Evolutionary conservation across 305 asterid species (phyloP).

Genomic region (Solanum hybrid): DNA sequence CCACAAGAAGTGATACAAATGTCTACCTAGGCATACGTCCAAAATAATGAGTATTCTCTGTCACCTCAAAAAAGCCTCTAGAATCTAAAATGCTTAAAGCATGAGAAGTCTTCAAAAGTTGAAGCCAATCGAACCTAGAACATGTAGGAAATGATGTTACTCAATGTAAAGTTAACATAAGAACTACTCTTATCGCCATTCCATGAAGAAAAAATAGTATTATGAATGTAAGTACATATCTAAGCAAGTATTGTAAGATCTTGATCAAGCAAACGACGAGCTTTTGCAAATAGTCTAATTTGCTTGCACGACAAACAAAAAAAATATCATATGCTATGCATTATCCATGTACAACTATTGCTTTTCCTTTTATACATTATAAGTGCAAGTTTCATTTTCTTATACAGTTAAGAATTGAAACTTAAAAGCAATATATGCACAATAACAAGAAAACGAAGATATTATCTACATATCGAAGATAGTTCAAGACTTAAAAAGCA

Average conservation of each 20-base stretch:
- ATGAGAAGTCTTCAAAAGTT: conserved; percentile 8
- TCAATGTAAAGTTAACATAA: conserved; percentile 12
- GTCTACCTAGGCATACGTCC: conserved; percentile 31
- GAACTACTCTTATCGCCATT: not conserved
- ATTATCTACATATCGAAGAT: no score
- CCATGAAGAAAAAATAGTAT: not conserved
- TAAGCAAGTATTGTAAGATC: conserved; percentile 90
- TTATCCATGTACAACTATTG: no score
- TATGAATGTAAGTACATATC: conserved; percentile 24
- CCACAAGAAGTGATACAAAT: not conserved
- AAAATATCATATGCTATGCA: no score
- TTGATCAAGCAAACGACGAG: conserved; percentile 59
- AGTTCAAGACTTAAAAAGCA: no score
- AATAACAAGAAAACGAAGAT: no score
- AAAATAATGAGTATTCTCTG: conserved; percentile 76
- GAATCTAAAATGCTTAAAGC: conserved; percentile 65
- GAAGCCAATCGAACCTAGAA: conserved; percentile 94
- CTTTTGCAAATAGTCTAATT: conserved; percentile 11
- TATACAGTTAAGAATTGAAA: no score
- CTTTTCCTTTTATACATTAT: no score
- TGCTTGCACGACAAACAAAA: not conserved
- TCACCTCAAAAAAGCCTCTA: conserved; percentile 83
- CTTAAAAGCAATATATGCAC: no score
- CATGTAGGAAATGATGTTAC: conserved; percentile 20
- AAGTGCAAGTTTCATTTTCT: no score